Percentiles rank a stretch among this genome's conserved stretches.
phyloP scores from a whole-genome alignment of 2,329 filamentous ascomycete genomes.

The Venturia pyrina region DNA sequence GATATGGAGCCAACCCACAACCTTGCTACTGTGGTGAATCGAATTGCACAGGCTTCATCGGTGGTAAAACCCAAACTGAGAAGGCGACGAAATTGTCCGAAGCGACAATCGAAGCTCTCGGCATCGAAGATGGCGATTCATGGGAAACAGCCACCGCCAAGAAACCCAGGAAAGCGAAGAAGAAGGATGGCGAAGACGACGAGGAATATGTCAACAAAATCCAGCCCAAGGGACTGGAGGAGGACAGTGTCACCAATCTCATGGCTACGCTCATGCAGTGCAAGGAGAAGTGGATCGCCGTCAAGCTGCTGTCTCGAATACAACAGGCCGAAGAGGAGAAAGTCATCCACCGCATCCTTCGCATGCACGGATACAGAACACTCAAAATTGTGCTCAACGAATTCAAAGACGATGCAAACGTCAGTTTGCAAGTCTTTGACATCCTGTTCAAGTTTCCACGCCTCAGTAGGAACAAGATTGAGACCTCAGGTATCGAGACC shows the following conservation, averaged over 20 bases:
- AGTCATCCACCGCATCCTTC: constrained; percentile 78
- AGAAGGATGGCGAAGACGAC: constrained; percentile 83
- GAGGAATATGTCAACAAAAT: constrained; percentile 92
- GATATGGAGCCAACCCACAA: constrained; percentile 93
- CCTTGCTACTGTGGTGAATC: constrained; percentile 92
- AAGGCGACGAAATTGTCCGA: constrained; percentile 84
- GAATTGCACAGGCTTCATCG: constrained; percentile 94
- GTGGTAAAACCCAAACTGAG: constrained; percentile 95
- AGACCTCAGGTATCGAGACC: constrained; percentile 87
- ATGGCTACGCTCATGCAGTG: constrained; percentile 96
- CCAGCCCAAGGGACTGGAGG: constrained; percentile 66
- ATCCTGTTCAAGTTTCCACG: constrained; percentile 84
- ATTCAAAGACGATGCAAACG: constrained; percentile 82
- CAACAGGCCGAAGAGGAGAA: constrained; percentile 78
- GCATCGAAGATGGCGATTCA: constrained; percentile 82
- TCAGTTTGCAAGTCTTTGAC: constrained; percentile 79
- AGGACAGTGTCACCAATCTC: constrained; percentile 80
- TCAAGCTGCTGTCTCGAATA: constrained; percentile 85
- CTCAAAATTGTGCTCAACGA: constrained; percentile 76
- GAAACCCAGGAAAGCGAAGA: constrained; percentile 65
- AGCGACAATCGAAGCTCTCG: constrained; percentile 85
- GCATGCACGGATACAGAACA: constrained; percentile 96
- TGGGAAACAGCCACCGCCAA: constrained; percentile 88
- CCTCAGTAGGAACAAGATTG: constrained; percentile 92
- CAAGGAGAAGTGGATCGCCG: constrained; percentile 98